Percentiles rank a stretch among this genome's conserved stretches.
Evolutionary conservation across 139 green algal genomes (phyloP).

Genomic region (Protoeuglena noctilucae): DNA sequence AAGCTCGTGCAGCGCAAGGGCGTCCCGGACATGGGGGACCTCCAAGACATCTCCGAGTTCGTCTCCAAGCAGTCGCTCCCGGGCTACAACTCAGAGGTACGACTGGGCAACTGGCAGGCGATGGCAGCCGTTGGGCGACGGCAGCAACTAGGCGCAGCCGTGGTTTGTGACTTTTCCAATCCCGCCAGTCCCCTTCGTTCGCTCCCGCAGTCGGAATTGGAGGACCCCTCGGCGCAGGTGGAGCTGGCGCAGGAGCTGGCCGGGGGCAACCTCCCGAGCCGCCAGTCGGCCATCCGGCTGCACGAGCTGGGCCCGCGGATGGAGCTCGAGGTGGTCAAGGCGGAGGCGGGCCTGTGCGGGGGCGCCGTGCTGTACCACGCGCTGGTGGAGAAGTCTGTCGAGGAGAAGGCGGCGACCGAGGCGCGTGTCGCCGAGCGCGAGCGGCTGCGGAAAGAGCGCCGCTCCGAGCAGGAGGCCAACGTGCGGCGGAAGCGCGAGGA

Average conservation of each 20-base stretch:
- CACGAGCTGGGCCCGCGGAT: conserved; percentile 77
- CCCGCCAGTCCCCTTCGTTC: too few species aligned
- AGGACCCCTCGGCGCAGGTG: conserved; percentile 54
- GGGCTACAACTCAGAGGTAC: not conserved
- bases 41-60: conserved; percentile 76
- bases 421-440: not conserved
- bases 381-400: conserved; percentile 39
- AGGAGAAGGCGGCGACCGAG: conserved; percentile 32
- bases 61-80: conserved; percentile 38
- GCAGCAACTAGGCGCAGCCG: not conserved
- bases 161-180: too few species aligned
- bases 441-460: not conserved
- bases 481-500: conserved; percentile 10
- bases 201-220: too few species aligned
- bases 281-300: conserved; percentile 51
- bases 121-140: not conserved
- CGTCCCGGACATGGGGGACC: conserved; percentile 51
- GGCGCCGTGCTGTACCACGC: conserved; percentile 80
- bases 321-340: conserved; percentile 80
- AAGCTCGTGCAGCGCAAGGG: conserved; percentile 40
- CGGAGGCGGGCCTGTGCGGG: conserved; percentile 81
- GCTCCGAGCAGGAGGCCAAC: conserved; percentile 12
- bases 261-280: conserved; percentile 22
- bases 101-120: not conserved
- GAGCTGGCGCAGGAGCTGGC: conserved; percentile 27